phyloP scores from a whole-genome alignment of 192 early-diverging fungal genomes.

The Gryganskiella cystojenkinii region DNA sequence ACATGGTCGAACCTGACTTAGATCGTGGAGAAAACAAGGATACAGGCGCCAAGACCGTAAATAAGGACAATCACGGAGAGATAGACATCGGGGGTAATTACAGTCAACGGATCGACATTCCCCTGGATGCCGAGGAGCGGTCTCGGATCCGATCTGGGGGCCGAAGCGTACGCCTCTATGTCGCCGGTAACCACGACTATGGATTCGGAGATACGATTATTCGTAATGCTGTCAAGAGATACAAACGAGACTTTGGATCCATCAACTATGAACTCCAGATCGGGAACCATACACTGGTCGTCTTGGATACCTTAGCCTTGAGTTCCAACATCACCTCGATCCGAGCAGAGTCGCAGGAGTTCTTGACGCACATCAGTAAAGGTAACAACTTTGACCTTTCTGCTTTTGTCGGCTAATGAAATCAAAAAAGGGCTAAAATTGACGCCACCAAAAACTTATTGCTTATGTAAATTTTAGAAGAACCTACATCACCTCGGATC shows the following conservation, averaged over 20 bases:
- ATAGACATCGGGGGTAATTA: neutral
- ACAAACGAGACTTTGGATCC: constrained; percentile 59
- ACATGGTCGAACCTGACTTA: no score
- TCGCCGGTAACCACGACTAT: constrained; percentile 93
- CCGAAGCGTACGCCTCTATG: constrained; percentile 58
- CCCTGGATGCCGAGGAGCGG: neutral
- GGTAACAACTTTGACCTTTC: constrained; percentile 23
- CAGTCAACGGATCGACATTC: neutral
- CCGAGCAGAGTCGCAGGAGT: constrained; percentile 56
- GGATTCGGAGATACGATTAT: constrained; percentile 75
- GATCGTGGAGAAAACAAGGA: no score
- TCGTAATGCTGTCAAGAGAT: constrained; percentile 47
- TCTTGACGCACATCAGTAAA: constrained; percentile 54
- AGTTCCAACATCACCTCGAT: constrained; percentile 50
- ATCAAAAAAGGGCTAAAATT: no score
- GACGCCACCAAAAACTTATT: no score
- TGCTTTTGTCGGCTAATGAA: neutral
- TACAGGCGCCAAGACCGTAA: no score
- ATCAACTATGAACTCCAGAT: constrained; percentile 59
- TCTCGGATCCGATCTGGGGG: constrained; percentile 13
- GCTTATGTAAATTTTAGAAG: no score
- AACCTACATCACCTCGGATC: constrained; percentile 57
- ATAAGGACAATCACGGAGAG: no score
- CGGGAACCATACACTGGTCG: constrained; percentile 69
- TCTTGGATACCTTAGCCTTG: constrained; percentile 82